phyloP scores from a whole-genome alignment of 1,139 yeast genomes.

The Yamadazyma trypodendri region DNA sequence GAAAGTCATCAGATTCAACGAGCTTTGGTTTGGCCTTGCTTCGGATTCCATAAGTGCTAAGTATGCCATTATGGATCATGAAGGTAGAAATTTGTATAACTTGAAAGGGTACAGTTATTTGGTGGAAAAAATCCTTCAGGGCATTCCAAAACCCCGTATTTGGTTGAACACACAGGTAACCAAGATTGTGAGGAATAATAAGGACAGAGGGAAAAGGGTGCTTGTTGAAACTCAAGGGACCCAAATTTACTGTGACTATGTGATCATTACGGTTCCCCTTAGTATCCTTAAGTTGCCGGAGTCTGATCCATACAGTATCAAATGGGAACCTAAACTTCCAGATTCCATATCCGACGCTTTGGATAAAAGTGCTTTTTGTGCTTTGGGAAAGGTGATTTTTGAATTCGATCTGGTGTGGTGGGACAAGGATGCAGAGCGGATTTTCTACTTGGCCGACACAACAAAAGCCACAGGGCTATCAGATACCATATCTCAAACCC shows the following conservation, averaged over 20 bases:
- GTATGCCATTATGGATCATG: constrained; percentile 62
- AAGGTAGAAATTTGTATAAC: constrained; percentile 73
- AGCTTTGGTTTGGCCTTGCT: constrained; percentile 77
- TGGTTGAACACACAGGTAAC: constrained; percentile 47
- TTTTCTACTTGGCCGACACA: constrained; percentile 41
- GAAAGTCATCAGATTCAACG: constrained; percentile 55
- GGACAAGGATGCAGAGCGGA: constrained; percentile 55
- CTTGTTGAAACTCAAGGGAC: constrained; percentile 22
- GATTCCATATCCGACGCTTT: constrained; percentile 42
- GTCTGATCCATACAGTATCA: constrained; percentile 42
- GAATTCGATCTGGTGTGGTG: constrained; percentile 72
- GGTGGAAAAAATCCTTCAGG: constrained; percentile 40
- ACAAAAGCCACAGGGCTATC: constrained; percentile 21
- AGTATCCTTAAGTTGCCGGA: constrained; percentile 53
- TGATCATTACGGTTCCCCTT: constrained; percentile 75
- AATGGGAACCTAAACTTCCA: constrained; percentile 64
- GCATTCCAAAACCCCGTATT: constrained; percentile 42
- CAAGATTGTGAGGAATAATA: constrained; percentile 31
- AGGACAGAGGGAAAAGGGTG: constrained; percentile 13
- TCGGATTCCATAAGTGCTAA: constrained; percentile 68
- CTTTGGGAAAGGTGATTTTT: constrained; percentile 73
- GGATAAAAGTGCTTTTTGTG: constrained; percentile 58
- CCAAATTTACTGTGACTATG: constrained; percentile 42
- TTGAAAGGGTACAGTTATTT: constrained; percentile 56
- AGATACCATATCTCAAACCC: constrained; percentile 19